A percentile compares a stretch with the other conserved stretches of the same genome.
Evolutionary conservation across 192 early-diverging fungal species (phyloP).

Genomic region (Glomus cerebriforme): DNA sequence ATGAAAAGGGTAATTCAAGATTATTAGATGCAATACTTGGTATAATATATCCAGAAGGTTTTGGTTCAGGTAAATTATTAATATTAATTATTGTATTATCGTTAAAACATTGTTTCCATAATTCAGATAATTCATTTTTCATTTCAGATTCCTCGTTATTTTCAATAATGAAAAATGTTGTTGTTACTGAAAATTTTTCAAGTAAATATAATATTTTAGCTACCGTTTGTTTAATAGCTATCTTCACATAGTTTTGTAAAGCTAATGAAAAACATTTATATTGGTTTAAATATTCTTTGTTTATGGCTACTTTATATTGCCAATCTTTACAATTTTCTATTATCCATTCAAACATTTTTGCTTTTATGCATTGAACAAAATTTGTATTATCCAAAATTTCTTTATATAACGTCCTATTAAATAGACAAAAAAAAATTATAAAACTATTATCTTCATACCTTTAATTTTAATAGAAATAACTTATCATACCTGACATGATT

Average conservation of each 20-base stretch:
- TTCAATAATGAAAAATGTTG: background rate
- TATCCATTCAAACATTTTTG: background rate
- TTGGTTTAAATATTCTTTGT: background rate
- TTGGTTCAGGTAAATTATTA: background rate
- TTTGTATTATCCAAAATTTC: background rate
- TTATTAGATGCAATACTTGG: background rate
- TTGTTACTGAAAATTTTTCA: background rate
- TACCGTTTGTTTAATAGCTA: background rate
- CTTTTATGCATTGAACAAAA: background rate
- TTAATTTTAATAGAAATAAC: background rate
- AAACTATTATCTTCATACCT: background rate
- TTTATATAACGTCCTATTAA: background rate
- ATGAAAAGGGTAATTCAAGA: background rate
- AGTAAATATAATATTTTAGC: background rate
- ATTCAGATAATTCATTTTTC: background rate
- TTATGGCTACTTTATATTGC: background rate
- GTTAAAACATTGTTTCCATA: background rate
- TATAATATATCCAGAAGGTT: background rate
- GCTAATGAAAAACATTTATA: background rate
- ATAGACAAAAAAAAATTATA: background rate
- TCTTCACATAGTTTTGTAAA: background rate
- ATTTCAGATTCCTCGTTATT: background rate
- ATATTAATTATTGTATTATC: background rate
- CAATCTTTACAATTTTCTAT: background rate
- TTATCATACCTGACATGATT: background rate